These are phyloP conservation scores for Mycena rosella DNA, from an alignment of 768 basidiomycete species.

Conservation along the genomic window DNA sequence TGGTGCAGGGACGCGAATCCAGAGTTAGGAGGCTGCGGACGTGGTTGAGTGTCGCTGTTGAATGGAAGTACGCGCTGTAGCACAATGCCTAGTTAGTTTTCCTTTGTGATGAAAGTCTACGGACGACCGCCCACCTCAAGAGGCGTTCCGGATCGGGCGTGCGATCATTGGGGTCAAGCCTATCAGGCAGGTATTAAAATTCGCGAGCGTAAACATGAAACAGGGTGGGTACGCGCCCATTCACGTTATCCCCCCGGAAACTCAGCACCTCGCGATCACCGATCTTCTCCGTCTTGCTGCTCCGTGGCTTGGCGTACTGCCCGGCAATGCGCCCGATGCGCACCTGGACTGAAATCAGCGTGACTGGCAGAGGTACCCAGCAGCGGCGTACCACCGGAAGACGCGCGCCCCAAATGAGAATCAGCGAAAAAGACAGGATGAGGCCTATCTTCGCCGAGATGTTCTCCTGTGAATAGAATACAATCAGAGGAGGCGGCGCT, in stretches of 20 bases:
- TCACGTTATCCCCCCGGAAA: slow-evolving; percentile 97
- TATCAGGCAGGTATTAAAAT: slow-evolving; percentile 42
- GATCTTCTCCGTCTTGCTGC: slow-evolving; percentile 84
- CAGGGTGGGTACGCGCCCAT: slow-evolving; percentile 67
- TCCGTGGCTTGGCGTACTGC: slow-evolving; percentile 95
- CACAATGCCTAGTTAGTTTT: too few relatives aligned
- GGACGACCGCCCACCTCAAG: slow-evolving; percentile 69
- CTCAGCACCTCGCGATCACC: slow-evolving; percentile 83
- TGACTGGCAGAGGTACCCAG: background rate
- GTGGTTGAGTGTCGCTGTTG: slow-evolving; percentile 93
- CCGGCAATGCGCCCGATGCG: slow-evolving; percentile 94
- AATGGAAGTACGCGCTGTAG: slow-evolving; percentile 94
- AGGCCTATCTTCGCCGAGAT: slow-evolving; percentile 91
- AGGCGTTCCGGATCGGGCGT: slow-evolving; percentile 92
- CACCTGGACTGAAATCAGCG: slow-evolving; percentile 55
- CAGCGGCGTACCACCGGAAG: slow-evolving; percentile 91
- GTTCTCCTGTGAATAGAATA: slow-evolving; percentile 69
- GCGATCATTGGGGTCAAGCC: slow-evolving; percentile 81
- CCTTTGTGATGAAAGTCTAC: too few relatives aligned
- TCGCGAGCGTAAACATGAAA: background rate
- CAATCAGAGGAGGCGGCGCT: slow-evolving; percentile 11
- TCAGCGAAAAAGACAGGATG: slow-evolving; percentile 94
- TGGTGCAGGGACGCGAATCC: slow-evolving; percentile 95
- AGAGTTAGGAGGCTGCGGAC: slow-evolving; percentile 90
- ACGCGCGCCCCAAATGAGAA: slow-evolving; percentile 94